Conservation (phyloP, 768 basidiomycete genomes). For the Amanita phalloides region DNA sequence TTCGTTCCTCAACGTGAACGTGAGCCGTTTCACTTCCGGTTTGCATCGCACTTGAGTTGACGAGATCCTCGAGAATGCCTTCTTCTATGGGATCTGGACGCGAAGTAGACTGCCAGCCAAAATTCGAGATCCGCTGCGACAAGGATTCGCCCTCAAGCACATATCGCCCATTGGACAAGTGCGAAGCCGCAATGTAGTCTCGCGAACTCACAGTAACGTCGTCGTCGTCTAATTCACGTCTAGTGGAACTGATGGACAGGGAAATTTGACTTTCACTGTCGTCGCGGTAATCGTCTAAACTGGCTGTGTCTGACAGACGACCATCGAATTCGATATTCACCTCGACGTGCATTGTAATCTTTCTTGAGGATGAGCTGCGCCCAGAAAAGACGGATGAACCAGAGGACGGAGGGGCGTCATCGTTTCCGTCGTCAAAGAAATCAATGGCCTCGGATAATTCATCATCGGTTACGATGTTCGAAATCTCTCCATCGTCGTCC, state of each 20-base stretch:
- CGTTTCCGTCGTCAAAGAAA: conserved; percentile 71
- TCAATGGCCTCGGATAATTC: conserved; percentile 82
- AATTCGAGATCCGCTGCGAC: conserved; percentile 1
- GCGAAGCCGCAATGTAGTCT: conserved; percentile 29
- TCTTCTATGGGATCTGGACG: background rate
- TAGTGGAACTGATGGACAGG: conserved; percentile 30
- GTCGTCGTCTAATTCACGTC: conserved; percentile 56
- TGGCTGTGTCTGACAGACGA: conserved; percentile 80
- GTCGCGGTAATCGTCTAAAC: conserved; percentile 60
- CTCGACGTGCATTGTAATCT: conserved; percentile 67
- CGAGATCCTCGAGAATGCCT: background rate
- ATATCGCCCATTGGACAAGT: conserved; percentile 4
- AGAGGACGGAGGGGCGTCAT: conserved; percentile 63
- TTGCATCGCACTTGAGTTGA: background rate
- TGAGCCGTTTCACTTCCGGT: background rate
- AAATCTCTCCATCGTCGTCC: conserved; percentile 81
- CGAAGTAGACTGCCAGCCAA: background rate
- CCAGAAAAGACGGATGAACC: conserved; percentile 68
- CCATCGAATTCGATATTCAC: conserved; percentile 87
- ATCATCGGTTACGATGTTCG: conserved; percentile 52
- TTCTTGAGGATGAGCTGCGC: conserved; percentile 53
- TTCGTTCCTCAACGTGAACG: background rate
- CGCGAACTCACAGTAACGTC: conserved; percentile 67
- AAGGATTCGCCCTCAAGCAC: background rate
- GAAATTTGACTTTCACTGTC: conserved; percentile 50